Percentiles rank a stretch among this genome's conserved stretches.
These are phyloP conservation scores for Ophiocordyceps camponoti-saundersi DNA, from an alignment of 2,329 filamentous ascomycete genomes.

Conservation along the genomic window DNA sequence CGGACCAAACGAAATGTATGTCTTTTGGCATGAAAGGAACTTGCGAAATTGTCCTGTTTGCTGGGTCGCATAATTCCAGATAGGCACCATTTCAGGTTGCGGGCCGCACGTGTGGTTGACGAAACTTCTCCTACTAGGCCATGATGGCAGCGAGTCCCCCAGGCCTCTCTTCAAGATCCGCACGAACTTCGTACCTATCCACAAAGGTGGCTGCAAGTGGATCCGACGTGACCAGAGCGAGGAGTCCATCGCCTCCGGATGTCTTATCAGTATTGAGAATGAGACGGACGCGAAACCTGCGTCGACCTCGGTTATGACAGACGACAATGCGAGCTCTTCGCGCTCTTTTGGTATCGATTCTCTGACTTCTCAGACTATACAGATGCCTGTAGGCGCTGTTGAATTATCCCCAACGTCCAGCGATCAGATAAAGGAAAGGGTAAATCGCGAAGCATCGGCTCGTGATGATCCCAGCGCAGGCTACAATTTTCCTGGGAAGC, in stretches of 20 bases:
- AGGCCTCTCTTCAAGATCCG: conserved; percentile 59
- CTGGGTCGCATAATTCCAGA: not conserved
- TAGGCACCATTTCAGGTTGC: not conserved
- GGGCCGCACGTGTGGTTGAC: conserved; percentile 3
- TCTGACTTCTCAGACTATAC: conserved; percentile 9
- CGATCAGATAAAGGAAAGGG: conserved; percentile 26
- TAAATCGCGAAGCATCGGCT: not conserved
- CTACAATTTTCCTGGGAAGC: not conserved
- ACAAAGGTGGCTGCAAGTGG: conserved; percentile 43
- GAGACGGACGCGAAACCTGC: conserved; percentile 10
- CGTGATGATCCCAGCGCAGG: too few relatives aligned
- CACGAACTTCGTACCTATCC: conserved; percentile 58
- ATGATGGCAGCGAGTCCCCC: conserved; percentile 29
- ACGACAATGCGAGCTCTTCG: too few relatives aligned
- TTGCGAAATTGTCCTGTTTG: not conserved
- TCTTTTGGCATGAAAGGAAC: too few relatives aligned
- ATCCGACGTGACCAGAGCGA: conserved; percentile 23
- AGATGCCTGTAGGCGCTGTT: conserved; percentile 3
- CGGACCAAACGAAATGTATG: too few relatives aligned
- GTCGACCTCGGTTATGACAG: conserved; percentile 9
- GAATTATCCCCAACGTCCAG: conserved; percentile 11
- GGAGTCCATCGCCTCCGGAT: conserved; percentile 19
- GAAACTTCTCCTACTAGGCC: conserved; percentile 9
- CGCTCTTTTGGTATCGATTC: not conserved
- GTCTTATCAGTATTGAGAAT: conserved; percentile 18